phyloP scores from a whole-genome alignment of 345 rosid genomes.

The Lepidium africanum region DNA sequence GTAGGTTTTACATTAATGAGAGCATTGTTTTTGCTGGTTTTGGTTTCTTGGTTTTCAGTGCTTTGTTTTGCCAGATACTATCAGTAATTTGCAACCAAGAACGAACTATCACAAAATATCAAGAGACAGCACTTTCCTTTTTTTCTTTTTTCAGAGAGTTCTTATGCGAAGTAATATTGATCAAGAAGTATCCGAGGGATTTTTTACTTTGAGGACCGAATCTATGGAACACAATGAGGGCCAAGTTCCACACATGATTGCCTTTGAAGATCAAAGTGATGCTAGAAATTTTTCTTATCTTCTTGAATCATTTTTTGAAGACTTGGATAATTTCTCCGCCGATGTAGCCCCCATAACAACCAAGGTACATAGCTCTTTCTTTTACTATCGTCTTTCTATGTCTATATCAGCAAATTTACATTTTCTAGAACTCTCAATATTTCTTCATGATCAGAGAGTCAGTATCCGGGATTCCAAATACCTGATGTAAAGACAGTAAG shows the following conservation, averaged over 20 bases:
- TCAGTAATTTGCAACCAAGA: not conserved
- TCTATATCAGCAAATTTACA: not conserved
- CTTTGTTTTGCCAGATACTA: not conserved
- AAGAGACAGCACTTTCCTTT: not conserved
- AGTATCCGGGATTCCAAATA: not conserved
- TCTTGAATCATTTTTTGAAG: constrained; percentile 64
- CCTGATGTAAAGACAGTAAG: not conserved
- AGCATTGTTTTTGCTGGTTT: not conserved
- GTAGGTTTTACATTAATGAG: constrained; percentile 30
- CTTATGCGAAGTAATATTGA: constrained; percentile 54
- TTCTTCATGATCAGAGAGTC: not conserved
- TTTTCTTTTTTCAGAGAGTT: constrained; percentile 41
- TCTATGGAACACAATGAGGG: constrained; percentile 24
- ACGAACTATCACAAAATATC: not conserved
- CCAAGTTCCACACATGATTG: constrained; percentile 38
- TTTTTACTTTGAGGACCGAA: constrained; percentile 36
- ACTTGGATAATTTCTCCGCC: constrained; percentile 52
- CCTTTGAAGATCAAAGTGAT: constrained; percentile 69
- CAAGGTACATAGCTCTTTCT: constrained; percentile 34
- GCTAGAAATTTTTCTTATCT: constrained; percentile 75
- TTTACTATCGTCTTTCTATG: not conserved
- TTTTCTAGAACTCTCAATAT: not conserved
- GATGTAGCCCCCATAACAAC: constrained; percentile 52
- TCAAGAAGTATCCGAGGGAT: constrained; percentile 41
- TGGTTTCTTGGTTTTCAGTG: not conserved